Percentiles rank a stretch among this genome's conserved stretches.
phyloP scores from a whole-genome alignment of 345 rosid species.

The Linum tenue region DNA sequence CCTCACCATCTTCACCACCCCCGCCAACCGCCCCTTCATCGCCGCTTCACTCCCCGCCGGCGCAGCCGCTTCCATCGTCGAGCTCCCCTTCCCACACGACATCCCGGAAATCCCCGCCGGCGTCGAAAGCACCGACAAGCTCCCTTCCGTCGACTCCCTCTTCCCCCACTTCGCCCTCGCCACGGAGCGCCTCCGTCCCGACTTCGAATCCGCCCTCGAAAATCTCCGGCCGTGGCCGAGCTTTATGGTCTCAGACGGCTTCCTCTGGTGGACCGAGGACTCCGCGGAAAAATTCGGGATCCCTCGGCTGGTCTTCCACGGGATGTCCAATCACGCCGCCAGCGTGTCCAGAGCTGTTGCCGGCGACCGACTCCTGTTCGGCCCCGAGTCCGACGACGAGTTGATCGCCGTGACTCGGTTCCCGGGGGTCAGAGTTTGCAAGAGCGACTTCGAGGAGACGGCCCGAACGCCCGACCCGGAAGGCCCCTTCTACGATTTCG shows the following conservation, averaged over 20 bases:
- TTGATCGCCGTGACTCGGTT: conserved; percentile 39
- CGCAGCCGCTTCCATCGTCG: conserved; percentile 27
- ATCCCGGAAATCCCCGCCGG: conserved; percentile 40
- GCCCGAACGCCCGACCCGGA: conserved; percentile 8
- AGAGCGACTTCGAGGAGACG: conserved; percentile 25
- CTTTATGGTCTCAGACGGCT: conserved; percentile 57
- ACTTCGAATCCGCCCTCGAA: conserved; percentile 36
- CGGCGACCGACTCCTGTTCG: conserved; percentile 6
- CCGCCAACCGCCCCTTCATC: conserved; percentile 46
- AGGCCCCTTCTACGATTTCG: conserved; percentile 12
- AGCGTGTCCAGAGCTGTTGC: conserved; percentile 8
- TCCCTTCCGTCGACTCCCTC: conserved; percentile 57
- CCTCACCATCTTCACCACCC: conserved; percentile 65
- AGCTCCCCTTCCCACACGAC: conserved; percentile 44
- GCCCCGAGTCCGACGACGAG: conserved; percentile 29
- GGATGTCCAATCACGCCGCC: conserved; percentile 29
- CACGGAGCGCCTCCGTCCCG: conserved; percentile 48
- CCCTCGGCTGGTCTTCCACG: conserved; percentile 45
- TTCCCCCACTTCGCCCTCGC: conserved; percentile 38
- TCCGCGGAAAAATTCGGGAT: conserved; percentile 51
- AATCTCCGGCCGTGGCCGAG: conserved; percentile 28
- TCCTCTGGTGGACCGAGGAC: conserved; percentile 77
- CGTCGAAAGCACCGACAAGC: conserved; percentile 60
- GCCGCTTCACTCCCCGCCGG: conserved; percentile 28
- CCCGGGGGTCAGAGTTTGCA: conserved; percentile 56